Percentiles rank a stretch among this genome's conserved stretches.
Evolutionary conservation across 805 yeast genomes (phyloP).

Genomic region (Limtongia smithiae): DNA sequence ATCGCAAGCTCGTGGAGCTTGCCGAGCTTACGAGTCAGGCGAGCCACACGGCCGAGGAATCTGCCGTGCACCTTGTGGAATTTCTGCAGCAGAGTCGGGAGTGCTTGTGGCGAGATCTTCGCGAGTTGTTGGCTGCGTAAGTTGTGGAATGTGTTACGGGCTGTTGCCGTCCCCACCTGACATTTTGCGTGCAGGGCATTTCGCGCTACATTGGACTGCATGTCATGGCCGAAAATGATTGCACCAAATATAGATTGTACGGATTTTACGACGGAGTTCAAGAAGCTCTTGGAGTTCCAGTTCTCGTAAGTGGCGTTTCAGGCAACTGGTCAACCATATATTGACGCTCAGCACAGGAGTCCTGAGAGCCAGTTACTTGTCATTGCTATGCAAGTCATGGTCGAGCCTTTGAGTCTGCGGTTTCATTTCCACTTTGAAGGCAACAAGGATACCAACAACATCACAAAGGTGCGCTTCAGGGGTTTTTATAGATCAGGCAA

Average conservation of each 20-base stretch:
- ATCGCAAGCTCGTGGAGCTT: constrained; percentile 1
- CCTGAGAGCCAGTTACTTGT: constrained; percentile 4
- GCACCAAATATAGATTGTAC: neutral
- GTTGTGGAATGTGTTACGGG: neutral
- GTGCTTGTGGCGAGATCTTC: constrained; percentile 12
- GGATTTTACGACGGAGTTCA: constrained; percentile 4
- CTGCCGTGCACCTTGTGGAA: constrained; percentile 15
- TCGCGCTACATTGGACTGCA: constrained; percentile 11
- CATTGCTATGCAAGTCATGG: constrained; percentile 43
- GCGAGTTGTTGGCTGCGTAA: constrained; percentile 9
- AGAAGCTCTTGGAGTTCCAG: constrained; percentile 19
- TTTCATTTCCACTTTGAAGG: constrained; percentile 61
- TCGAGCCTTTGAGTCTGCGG: constrained; percentile 47
- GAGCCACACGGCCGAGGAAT: constrained; percentile 16
- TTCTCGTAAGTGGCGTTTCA: constrained; percentile 5
- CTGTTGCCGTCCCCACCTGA: too few species aligned
- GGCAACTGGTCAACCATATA: too few species aligned
- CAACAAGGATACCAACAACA: constrained; percentile 55
- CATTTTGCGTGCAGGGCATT: constrained; percentile 16
- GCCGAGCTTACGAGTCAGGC: neutral
- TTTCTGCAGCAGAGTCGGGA: constrained; percentile 2
- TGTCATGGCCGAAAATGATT: constrained; percentile 23
- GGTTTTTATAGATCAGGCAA: neutral
- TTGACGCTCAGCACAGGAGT: too few species aligned
- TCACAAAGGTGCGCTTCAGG: constrained; percentile 42